phyloP scores from a whole-genome alignment of 371 early-diverging fungal genomes.

The Actinomucor elegans region DNA sequence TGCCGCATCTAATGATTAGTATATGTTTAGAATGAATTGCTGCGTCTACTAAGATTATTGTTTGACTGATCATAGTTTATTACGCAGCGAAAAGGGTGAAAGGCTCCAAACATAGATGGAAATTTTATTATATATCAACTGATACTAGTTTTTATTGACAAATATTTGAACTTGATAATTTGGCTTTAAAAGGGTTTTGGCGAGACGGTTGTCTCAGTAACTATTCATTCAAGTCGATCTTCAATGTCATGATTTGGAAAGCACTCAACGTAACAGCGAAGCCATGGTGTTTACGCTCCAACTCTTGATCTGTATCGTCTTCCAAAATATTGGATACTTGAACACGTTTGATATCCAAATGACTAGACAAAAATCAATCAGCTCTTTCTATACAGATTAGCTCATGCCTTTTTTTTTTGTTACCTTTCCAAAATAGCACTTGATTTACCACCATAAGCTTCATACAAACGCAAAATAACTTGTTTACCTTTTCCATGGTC shows the following conservation, averaged over 20 bases:
- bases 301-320: conserved; percentile 26
- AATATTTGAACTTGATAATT: no score
- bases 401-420: not conserved
- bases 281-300: conserved; percentile 11
- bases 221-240: conserved; percentile 18
- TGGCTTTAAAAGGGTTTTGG: no score
- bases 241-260: conserved; percentile 55
- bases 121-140: no score
- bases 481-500: conserved; percentile 33
- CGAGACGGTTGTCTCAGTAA: no score
- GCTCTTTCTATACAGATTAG: not conserved
- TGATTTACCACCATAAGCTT: conserved; percentile 91
- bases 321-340: conserved; percentile 51
- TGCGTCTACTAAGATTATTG: no score
- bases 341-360: conserved; percentile 30
- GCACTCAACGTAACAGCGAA: conserved; percentile 34
- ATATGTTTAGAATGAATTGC: no score
- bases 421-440: conserved; percentile 61
- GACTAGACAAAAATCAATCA: conserved; percentile 17
- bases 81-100: no score
- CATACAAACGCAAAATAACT: conserved; percentile 84
- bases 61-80: no score
- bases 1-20: no score
- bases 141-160: no score
- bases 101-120: no score